These are phyloP conservation scores for Tolypocladium sp. DNA, from an alignment of 2,329 filamentous ascomycete genomes.

Conservation along the genomic window DNA sequence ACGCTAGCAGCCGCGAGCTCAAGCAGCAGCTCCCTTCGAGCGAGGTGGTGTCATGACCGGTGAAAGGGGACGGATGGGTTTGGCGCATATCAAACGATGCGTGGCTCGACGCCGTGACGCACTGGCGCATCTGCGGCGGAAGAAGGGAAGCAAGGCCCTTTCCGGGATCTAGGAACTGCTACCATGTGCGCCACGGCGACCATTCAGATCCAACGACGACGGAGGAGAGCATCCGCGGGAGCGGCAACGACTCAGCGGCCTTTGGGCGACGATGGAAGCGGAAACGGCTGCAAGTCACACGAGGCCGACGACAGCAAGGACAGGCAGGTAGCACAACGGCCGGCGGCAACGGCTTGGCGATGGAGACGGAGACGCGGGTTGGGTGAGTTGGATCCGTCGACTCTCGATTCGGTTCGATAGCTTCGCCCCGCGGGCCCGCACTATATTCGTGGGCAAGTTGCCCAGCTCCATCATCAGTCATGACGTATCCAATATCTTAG, in stretches of 20 bases:
- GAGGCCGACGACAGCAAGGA: too few species aligned
- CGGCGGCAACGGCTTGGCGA: too few species aligned
- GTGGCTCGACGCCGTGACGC: not conserved
- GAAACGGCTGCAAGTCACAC: too few species aligned
- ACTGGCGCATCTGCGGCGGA: not conserved
- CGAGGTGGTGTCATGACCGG: slow-evolving; percentile 12
- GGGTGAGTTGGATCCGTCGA: too few species aligned
- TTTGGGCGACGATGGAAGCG: too few species aligned
- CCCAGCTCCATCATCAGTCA: not conserved
- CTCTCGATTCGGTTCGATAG: not conserved
- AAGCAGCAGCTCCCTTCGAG: slow-evolving; percentile 16
- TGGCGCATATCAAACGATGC: not conserved
- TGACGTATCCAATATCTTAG: too few species aligned
- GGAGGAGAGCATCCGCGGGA: too few species aligned
- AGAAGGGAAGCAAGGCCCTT: not conserved
- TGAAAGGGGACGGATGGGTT: slow-evolving; percentile 9
- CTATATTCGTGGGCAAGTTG: not conserved
- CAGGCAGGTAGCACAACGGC: too few species aligned
- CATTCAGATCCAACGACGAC: not conserved
- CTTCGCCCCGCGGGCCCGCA: too few species aligned
- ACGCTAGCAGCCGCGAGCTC: not conserved
- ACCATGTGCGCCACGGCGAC: not conserved
- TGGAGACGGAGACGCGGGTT: too few species aligned
- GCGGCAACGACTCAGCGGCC: too few species aligned
- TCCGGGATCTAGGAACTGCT: not conserved